Percentiles rank a stretch among this genome's conserved stretches.
These are phyloP conservation scores for Nowakowskiella sp. DNA, from an alignment of 192 early-diverging fungal species.

Conservation along the genomic window DNA sequence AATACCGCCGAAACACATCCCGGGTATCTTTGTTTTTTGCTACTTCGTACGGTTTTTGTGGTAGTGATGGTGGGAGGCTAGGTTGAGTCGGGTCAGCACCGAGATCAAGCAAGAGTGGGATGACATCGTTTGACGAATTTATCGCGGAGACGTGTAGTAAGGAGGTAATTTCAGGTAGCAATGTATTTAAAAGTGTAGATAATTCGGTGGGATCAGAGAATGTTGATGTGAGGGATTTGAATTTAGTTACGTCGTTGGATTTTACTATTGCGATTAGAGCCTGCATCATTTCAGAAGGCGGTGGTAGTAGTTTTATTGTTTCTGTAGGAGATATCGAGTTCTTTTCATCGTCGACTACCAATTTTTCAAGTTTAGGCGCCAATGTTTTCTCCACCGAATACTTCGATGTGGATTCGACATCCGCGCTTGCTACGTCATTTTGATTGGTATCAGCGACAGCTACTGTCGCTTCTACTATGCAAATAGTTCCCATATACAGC, in stretches of 20 bases:
- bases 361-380: not conserved
- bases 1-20: slow-evolving; percentile 65
- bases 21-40: slow-evolving; percentile 60
- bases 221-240: no score
- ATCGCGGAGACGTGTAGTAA: slow-evolving; percentile 70
- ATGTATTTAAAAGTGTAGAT: slow-evolving; percentile 16
- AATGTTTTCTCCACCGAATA: not conserved
- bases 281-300: slow-evolving; percentile 22
- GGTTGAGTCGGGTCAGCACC: slow-evolving; percentile 87
- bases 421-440: slow-evolving; percentile 19
- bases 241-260: no score
- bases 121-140: slow-evolving; percentile 47
- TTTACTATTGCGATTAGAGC: slow-evolving; percentile 55
- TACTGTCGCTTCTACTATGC: slow-evolving; percentile 26
- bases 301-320: no score
- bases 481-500: slow-evolving; percentile 49
- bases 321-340: no score
- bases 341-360: slow-evolving; percentile 14
- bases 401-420: slow-evolving; percentile 9
- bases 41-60: slow-evolving; percentile 58
- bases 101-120: slow-evolving; percentile 55
- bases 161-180: slow-evolving; percentile 24
- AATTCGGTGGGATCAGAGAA: no score
- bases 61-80: no score
- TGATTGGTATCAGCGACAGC: slow-evolving; percentile 8